Base-by-base conservation (phyloP, 2,329 filamentous ascomycete genomes). In the Fusarium sp. region DNA sequence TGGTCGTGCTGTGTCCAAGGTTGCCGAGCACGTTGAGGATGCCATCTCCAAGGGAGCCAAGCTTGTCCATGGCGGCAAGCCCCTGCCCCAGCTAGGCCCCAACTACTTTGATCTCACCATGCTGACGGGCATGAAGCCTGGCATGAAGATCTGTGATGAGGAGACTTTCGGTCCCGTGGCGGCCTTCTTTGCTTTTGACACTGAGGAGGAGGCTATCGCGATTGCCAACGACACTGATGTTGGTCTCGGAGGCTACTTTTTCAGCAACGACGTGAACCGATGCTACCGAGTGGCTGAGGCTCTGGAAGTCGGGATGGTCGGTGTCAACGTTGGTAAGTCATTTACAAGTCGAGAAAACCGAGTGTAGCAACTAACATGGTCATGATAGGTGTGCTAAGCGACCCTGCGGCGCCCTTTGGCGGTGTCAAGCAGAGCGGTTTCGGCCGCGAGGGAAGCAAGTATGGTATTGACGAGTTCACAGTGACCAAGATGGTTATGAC, bases 341-440 rank as follows among this genome's bases (percentile, higher is more conserved):
- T 31, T 31, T 0, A 27, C 13, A 33, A 11, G 23, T 18, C 16
- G 13, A 29, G 14, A 51, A 14, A 13, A 13, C 25, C 2, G 10
- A 8, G 29, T 27, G 6, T 23, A 27, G 42, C 33, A n/a, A 33
- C 71, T 75, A 58, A 75, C 63, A 67, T 46, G 29, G 16, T 27
- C 25, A 50, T 29, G 11, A 9, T 25, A 76, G 74, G 74, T 25
- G 68, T 88, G 13, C 83, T 87, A 64, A 86, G 84, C 18, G 85
- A 87, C 62, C 80, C 82, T 31, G 84, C 83, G 1, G 77, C 83
- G 53, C 85, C 85, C 3, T 94, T 93, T 75, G 91, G 91, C 16
- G 91, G 91, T 68, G 88, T 94, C 44, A 93, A 94, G 80, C 84
- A 92, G 80, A 91, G 88, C 72, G 91, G 91, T 23, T 93, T 92